phyloP scores from a whole-genome alignment of 2,329 filamentous ascomycete species.

The Fusarium illudens region DNA sequence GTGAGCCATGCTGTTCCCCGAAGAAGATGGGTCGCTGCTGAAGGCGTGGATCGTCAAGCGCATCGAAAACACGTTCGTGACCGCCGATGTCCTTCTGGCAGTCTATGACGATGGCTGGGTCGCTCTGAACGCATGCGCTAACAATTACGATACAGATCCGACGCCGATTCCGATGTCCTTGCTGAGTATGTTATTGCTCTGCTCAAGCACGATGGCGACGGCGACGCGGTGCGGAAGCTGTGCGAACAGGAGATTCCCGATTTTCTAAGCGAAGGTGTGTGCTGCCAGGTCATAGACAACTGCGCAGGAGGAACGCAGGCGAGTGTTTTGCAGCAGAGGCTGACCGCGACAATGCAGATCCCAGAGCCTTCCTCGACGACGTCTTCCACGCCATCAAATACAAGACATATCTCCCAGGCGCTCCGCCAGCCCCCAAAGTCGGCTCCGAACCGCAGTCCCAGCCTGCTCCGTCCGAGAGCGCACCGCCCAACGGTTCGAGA shows the following conservation, averaged over 20 bases:
- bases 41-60: conserved; percentile 82
- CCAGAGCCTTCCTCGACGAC: conserved; percentile 70
- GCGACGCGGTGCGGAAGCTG: conserved; percentile 69
- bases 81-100: background rate
- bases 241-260: conserved; percentile 78
- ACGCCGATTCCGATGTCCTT: conserved; percentile 82
- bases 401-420: conserved; percentile 68
- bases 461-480: conserved; percentile 12
- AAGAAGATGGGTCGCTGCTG: conserved; percentile 68
- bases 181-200: conserved; percentile 86
- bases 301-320: background rate
- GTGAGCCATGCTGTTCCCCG: conserved; percentile 66
- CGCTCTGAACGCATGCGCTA: conserved; percentile 9
- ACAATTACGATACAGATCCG: conserved; percentile 63
- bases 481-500: conserved; percentile 36
- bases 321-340: background rate
- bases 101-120: conserved; percentile 7
- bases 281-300: background rate
- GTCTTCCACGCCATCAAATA: conserved; percentile 72
- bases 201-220: conserved; percentile 73
- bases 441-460: conserved; percentile 19
- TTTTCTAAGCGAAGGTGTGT: conserved; percentile 72
- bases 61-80: conserved; percentile 75
- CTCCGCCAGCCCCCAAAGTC: conserved; percentile 51
- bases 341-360: conserved; percentile 41